Evolutionary conservation across 495 filamentous ascomycete species (phyloP), one percentile per base, ranked within the genome.

Genomic region (Bryoglossum gracile): DNA sequence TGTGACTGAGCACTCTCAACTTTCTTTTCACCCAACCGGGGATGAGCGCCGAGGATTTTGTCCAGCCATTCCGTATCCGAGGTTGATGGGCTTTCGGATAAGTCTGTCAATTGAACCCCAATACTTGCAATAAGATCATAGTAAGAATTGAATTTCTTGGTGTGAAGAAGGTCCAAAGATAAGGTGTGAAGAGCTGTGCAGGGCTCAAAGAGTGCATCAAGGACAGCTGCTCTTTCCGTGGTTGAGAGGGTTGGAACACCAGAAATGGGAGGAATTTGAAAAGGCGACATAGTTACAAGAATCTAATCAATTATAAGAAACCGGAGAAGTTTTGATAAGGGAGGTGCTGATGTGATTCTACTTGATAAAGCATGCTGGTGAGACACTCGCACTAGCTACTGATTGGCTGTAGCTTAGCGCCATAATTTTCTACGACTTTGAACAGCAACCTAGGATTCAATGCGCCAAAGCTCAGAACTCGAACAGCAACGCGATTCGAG

Each of bases 191-290:
- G 74, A 23, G 84, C 77, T 8, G 77, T 65, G 13, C 82, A 88
- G 11, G 91, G 83, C 59, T 97, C 91, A 68, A 96, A 97, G 40
- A 96, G 85, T 4, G 74, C 71, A 66, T 94, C 86, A 41, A 95
- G 82, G 41, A 86, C 72, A 14, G 73, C 65, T 38, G 76, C 72
- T 40, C 80, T 74, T 28, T 77, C 65, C 22, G 71, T 62, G 16
- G 76, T 70, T 10, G 84, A 65, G 45, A 84, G 72, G 13, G 71
- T 60, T 39, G 76, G 66, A 30, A 89, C 62, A 4, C 55, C 59
- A 19, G 65, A 58, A 43, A 75, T 66, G n/a, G 70, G 47, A 23
- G 82, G 81, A 26, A 85, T 75, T 23, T 34, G 51, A 46, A 50
- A 62, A 18, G 8, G 22, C 16, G 56, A 56, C 59, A 62, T 62